Conservation (phyloP, 2,329 filamentous ascomycete genomes). For the Ophiostoma piceae region DNA sequence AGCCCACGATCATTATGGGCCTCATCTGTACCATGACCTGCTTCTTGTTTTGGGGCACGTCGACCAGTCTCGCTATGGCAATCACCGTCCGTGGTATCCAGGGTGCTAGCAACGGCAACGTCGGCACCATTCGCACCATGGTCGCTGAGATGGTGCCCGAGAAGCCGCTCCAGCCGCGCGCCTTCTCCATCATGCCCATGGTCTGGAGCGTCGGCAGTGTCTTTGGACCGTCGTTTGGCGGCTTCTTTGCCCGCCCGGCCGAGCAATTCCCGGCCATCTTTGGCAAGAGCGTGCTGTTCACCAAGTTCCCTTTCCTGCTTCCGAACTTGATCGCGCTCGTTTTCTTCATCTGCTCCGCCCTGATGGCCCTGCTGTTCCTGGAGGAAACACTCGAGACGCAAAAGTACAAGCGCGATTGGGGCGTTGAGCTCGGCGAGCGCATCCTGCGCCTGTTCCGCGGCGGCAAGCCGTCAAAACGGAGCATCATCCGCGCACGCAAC, state of each 20-base stretch:
- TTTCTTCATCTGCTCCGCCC: conserved; percentile 73
- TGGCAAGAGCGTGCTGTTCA: conserved; percentile 61
- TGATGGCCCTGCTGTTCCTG: conserved; percentile 71
- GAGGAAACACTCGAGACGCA: conserved; percentile 77
- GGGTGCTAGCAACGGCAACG: conserved; percentile 82
- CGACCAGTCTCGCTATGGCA: conserved; percentile 71
- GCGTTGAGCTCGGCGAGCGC: conserved; percentile 64
- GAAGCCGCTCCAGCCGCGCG: conserved; percentile 76
- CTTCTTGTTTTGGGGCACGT: conserved; percentile 78
- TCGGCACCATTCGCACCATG: conserved; percentile 87
- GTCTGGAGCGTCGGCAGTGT: conserved; percentile 83
- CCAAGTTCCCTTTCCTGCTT: conserved; percentile 72
- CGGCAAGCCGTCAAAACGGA: conserved; percentile 19
- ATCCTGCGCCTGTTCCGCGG: conserved; percentile 42
- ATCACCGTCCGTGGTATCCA: conserved; percentile 71
- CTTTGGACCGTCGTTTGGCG: conserved; percentile 82
- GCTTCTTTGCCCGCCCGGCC: conserved; percentile 75
- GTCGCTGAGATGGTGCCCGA: conserved; percentile 90
- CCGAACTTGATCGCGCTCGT: conserved; percentile 74
- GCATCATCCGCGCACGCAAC: not conserved
- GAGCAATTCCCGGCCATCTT: conserved; percentile 69
- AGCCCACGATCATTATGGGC: conserved; percentile 71
- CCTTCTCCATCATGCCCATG: conserved; percentile 90
- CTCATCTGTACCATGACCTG: conserved; percentile 74
- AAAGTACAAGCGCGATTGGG: conserved; percentile 65